Percentiles rank a stretch among this genome's conserved stretches.
Evolutionary conservation across 345 rosid species (phyloP).

Genomic region (rapeseed (Brassica napus)): Da-Ae NC_063442.1:35470001-35470500

Average conservation of each 20-base stretch:
- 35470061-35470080: conserved; percentile 3
- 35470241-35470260: conserved; percentile 4
- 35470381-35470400: conserved; percentile 29
- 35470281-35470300: conserved; percentile 10
- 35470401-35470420: conserved; percentile 27
- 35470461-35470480: conserved; percentile 58
- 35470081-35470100: background rate
- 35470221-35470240: conserved; percentile 18
- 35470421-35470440: conserved; percentile 17
- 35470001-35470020: background rate
- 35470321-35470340: conserved; percentile 14
- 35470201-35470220: conserved; percentile 21
- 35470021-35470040: background rate
- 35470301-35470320: background rate
- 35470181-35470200: conserved; percentile 27
- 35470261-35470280: conserved; percentile 10
- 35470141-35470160: background rate
- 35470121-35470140: background rate
- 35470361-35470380: conserved; percentile 26
- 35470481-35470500: conserved; percentile 89
- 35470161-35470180: conserved; percentile 3
- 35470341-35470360: conserved; percentile 35
- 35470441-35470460: background rate
- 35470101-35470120: no score
- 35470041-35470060: background rate